Evolutionary conservation across 768 basidiomycete species (phyloP).

Genomic region (Dendrothele bispora): DNA sequence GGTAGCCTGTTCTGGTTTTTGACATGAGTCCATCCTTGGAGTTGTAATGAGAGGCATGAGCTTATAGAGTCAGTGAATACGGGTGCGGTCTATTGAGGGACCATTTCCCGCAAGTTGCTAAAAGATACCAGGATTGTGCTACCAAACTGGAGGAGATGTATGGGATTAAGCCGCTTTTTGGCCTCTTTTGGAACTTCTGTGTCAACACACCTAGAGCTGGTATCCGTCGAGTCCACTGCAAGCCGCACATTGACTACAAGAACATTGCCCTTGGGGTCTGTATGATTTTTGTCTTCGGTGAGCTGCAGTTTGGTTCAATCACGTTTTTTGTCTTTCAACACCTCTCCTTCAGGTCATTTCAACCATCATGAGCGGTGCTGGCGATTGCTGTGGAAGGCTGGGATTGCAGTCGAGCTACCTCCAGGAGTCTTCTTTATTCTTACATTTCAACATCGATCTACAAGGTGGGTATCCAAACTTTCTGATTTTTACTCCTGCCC

Average conservation of each 20-base stretch:
- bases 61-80: too few species aligned
- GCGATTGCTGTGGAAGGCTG: slow-evolving; percentile 36
- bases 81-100: background rate
- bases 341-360: slow-evolving; percentile 14
- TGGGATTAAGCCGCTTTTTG: slow-evolving; percentile 19
- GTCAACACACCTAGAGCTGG: slow-evolving; percentile 19
- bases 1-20: too few species aligned
- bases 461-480: too few species aligned
- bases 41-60: too few species aligned
- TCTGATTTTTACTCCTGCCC: too few species aligned
- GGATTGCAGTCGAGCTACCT: slow-evolving; percentile 29
- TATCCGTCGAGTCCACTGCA: slow-evolving; percentile 16
- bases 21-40: too few species aligned
- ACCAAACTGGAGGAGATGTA: slow-evolving; percentile 6
- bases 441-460: slow-evolving; percentile 35
- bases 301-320: too few species aligned
- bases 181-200: slow-evolving; percentile 27
- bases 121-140: background rate
- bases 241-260: slow-evolving; percentile 27
- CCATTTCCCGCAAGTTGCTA: background rate
- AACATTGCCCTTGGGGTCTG: slow-evolving; percentile 29
- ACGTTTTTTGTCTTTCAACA: too few species aligned
- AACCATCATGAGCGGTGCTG: slow-evolving; percentile 21
- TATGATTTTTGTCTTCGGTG: slow-evolving; percentile 21
- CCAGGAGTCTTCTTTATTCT: slow-evolving; percentile 29